Conservation (phyloP, 768 basidiomycete genomes). For the Auriscalpium microsporum region DNA sequence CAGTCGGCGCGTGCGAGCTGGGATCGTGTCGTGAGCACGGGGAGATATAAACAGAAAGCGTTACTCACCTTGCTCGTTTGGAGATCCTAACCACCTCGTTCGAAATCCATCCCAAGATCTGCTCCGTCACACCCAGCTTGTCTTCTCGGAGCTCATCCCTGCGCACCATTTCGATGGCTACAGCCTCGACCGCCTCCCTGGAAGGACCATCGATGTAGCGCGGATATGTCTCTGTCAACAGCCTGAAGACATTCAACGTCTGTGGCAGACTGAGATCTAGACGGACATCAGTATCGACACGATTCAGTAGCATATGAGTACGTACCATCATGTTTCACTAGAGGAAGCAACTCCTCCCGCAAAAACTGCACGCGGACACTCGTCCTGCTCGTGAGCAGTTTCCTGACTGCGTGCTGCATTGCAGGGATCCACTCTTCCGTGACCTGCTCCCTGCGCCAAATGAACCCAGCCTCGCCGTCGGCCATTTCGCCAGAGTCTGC, state of each 20-base stretch:
- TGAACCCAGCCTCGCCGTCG: conserved; percentile 18
- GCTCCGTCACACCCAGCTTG: conserved; percentile 55
- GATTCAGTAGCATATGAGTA: conserved; percentile 6
- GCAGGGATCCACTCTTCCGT: conserved; percentile 48
- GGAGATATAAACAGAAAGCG: neutral
- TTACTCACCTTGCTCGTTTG: conserved; percentile 51
- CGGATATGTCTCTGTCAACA: conserved; percentile 70
- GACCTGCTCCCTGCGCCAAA: conserved; percentile 49
- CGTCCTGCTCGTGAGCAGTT: conserved; percentile 44
- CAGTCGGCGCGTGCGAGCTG: conserved; percentile 39
- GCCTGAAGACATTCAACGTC: conserved; percentile 58
- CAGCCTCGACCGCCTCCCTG: conserved; percentile 58
- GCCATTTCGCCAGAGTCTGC: conserved; percentile 23
- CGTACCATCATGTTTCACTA: conserved; percentile 52
- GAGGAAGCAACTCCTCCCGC: conserved; percentile 47
- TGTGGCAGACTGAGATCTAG: conserved; percentile 55
- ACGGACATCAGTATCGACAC: conserved; percentile 1
- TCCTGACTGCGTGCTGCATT: conserved; percentile 42
- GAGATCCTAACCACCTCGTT: conserved; percentile 54
- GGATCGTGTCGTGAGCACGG: neutral
- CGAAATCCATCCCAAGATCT: conserved; percentile 69
- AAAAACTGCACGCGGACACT: conserved; percentile 51
- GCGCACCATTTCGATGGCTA: conserved; percentile 55
- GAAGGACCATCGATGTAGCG: conserved; percentile 70
- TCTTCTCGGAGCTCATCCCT: conserved; percentile 50